Conservation (phyloP, 1,284 basidiomycete species). For the Pseudozyma sp. region DNA sequence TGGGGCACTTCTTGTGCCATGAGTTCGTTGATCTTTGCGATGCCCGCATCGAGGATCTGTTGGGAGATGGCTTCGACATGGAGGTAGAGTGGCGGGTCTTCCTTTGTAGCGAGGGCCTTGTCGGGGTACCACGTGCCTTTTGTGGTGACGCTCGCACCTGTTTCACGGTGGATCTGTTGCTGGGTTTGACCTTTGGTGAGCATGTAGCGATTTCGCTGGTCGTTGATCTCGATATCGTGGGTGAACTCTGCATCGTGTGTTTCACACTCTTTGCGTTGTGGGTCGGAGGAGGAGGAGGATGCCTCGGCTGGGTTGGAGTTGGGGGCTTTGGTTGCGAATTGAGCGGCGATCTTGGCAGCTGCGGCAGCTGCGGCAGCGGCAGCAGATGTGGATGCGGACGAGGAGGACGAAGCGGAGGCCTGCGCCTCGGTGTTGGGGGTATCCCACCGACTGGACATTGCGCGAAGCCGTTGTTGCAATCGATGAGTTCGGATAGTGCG, state of each 20-base stretch:
- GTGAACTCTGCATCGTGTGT: conserved; percentile 84
- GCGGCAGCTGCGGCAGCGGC: conserved; percentile 56
- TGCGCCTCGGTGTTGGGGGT: conserved; percentile 19
- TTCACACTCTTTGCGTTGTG: conserved; percentile 74
- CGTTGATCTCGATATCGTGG: conserved; percentile 96
- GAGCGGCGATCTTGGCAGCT: conserved; percentile 63
- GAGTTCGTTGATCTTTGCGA: conserved; percentile 85
- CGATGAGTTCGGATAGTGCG: conserved; percentile 72
- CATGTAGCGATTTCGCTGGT: conserved; percentile 92
- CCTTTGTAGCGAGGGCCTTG: conserved; percentile 53
- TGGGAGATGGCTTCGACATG: conserved; percentile 87
- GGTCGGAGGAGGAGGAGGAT: conserved; percentile 57
- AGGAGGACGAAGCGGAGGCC: conserved; percentile 35
- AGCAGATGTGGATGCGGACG: conserved; percentile 11
- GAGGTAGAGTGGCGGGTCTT: conserved; percentile 80
- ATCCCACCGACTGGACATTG: conserved; percentile 44
- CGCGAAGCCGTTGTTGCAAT: conserved; percentile 80
- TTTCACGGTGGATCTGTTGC: conserved; percentile 77
- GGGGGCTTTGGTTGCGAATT: conserved; percentile 41
- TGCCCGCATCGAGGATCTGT: conserved; percentile 80
- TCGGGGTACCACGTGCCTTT: conserved; percentile 81
- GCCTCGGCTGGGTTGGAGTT: conserved; percentile 70
- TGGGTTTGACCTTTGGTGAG: conserved; percentile 94
- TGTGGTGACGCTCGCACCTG: conserved; percentile 61
- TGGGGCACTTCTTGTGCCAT: conserved; percentile 78